Base-by-base conservation (phyloP, 208 protist genomes). In the Leishmania lainsoni region DNA sequence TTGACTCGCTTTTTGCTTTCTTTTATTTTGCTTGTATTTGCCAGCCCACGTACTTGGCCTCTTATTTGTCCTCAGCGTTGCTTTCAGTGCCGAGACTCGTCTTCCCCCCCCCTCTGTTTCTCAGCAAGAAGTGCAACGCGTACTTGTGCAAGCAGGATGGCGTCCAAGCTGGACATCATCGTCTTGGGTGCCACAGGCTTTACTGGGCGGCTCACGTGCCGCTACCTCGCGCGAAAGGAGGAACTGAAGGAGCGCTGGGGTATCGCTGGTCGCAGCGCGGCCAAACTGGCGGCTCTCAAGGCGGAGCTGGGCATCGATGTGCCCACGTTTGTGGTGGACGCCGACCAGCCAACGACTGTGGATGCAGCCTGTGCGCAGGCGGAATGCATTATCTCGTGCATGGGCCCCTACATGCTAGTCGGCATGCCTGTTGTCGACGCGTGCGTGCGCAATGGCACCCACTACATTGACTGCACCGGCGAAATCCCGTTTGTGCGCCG, bases 401-500 rank as follows among this genome's bases (percentile, higher is more conserved):
- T 90, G 17, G 97, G 97, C 16, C 97, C 97, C 16, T 98, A 97
- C 80, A 87, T 78, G 22, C n/a, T 78, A 14, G 77, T 93, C 29
- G 97, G 97, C 66, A 95, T 93, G 89, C 89, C 90, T 5, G 86
- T 98, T 29, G 93, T 98, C 45, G 89, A 97, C 32, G 91, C 94
- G 20, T 98, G 97, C 70, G 68, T 98, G 56, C 90, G 89, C 42
- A 85, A 86, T 70, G 76, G 81, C 26, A 95, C 91, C 9, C 91
- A 98, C 86, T 98, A 98, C 84, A 83, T 98, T 58, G 97, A 99
- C 88, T 96, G 93, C 65, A 99, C 94, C 16, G 97, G 97, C 45
- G 97, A 99, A 85, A 89, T 89, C 76, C 75, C 70, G 35, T 98
- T 92, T 90, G 91, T 98, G 12, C 88, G 90, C 51, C 58, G 79